Evolutionary conservation across 2,329 filamentous ascomycete genomes (phyloP).

Genomic region (Trichoderma sp.): DNA sequence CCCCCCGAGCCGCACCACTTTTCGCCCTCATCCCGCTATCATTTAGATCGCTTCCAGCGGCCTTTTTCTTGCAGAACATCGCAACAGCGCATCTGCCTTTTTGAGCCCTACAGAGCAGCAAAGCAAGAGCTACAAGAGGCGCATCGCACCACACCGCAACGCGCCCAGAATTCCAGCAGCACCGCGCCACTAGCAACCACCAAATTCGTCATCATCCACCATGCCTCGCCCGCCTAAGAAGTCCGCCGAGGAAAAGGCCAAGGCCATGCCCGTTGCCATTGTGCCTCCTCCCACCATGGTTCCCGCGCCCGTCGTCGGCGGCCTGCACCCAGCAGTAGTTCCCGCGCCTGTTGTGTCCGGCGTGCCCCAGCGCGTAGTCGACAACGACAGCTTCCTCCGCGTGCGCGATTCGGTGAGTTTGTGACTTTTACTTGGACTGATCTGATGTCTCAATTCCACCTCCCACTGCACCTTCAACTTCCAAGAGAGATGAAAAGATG

Average conservation of each 20-base stretch:
- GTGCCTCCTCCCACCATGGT: constrained; percentile 47
- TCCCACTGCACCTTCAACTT: neutral
- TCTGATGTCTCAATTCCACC: neutral
- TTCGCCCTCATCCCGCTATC: constrained; percentile 28
- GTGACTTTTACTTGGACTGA: neutral
- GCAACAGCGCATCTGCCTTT: constrained; percentile 21
- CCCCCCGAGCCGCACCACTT: constrained; percentile 35
- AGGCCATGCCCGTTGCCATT: constrained; percentile 40
- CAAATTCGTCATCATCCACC: constrained; percentile 22
- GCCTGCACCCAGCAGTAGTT: constrained; percentile 30
- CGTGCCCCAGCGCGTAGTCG: constrained; percentile 51
- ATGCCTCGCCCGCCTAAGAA: constrained; percentile 55
- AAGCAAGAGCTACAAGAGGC: constrained; percentile 4
- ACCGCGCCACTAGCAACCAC: constrained; percentile 14
- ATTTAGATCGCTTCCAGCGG: constrained; percentile 26
- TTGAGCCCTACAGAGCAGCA: neutral
- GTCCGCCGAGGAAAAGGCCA: constrained; percentile 45
- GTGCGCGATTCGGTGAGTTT: constrained; percentile 79
- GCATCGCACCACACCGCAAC: constrained; percentile 17
- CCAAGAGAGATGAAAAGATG: neutral
- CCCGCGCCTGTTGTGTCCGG: constrained; percentile 31
- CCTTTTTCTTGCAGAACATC: constrained; percentile 16
- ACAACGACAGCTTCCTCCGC: constrained; percentile 76
- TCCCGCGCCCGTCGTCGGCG: constrained; percentile 38
- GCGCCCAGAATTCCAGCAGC: constrained; percentile 15